phyloP scores from a whole-genome alignment of 805 yeast species.

The Metschnikowia borealis region DNA sequence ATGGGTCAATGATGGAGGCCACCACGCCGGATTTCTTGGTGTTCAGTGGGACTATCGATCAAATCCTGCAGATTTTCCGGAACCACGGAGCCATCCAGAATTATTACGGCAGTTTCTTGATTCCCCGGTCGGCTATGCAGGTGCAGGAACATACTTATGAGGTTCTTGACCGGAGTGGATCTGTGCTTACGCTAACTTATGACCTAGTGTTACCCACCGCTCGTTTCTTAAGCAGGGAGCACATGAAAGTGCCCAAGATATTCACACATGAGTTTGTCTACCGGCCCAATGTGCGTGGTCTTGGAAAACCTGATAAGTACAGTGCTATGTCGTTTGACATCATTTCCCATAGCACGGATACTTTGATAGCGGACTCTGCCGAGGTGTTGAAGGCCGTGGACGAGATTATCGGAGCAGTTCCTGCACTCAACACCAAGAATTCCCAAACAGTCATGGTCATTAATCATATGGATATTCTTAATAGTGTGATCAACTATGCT shows the following conservation, averaged over 20 bases:
- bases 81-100: conserved; percentile 87
- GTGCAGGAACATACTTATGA: conserved; percentile 68
- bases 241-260: conserved; percentile 50
- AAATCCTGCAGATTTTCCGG: conserved; percentile 59
- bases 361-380: conserved; percentile 53
- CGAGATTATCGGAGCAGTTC: conserved; percentile 63
- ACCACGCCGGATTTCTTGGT: conserved; percentile 47
- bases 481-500: conserved; percentile 59
- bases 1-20: conserved; percentile 24
- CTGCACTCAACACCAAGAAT: conserved; percentile 52
- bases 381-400: conserved; percentile 81
- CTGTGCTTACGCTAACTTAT: conserved; percentile 82
- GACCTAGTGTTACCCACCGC: conserved; percentile 92
- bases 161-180: conserved; percentile 79
- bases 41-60: conserved; percentile 55
- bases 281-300: conserved; percentile 55
- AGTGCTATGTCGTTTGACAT: conserved; percentile 88
- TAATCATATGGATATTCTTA: conserved; percentile 78
- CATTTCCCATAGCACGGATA: conserved; percentile 40
- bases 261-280: conserved; percentile 79
- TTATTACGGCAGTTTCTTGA: conserved; percentile 56
- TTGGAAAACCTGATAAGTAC: conserved; percentile 68
- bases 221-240: conserved; percentile 66
- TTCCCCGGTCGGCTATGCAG: conserved; percentile 75
- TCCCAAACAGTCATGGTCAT: conserved; percentile 57